Base-by-base conservation (phyloP, 2,329 filamentous ascomycete species). In the Neonectria magnoliae region DNA sequence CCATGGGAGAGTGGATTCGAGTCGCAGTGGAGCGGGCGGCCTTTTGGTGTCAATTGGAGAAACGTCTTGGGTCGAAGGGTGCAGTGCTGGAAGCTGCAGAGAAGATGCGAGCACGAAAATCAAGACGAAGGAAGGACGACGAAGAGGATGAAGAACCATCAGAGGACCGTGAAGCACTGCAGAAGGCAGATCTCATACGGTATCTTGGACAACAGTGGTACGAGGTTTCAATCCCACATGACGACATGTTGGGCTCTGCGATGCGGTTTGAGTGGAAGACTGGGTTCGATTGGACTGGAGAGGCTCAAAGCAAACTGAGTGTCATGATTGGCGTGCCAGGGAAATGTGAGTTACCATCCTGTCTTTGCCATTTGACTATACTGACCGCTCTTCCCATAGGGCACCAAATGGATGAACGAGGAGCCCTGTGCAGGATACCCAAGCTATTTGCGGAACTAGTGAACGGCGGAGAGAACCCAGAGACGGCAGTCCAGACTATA, bases 281-380 rank as follows among this genome's bases (percentile, higher is more conserved):
- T 47, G 77, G 78, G 2, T 91, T 93, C 71, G 90, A 93, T 76
- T 93, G 90, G 90, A 90, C 90, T 0, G 91, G 91, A 6, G 91
- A 93, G 73, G 90, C 88, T 5, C 84, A 86, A 71, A 91, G 86
- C 68, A 81, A 81, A 48, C 77, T 92, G 16, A 79, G 79, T 5
- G 80, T 90, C 11, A 75, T 87, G 66, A 79, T 88, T 2, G 85
- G 85, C 5, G 79, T 89, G 44, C 90, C 90, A 0, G 82, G 80
- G 8, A 87, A 86, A 74, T 93, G 90, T 92, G 78, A 85, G 89
- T 85, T 5, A 10, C 16, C 1, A 45, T 42, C 0, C 1, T 13
- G 14, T 9, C 6, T 5, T 10, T 18, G 5, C 29, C 9, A 22
- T 18, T 18, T 5, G 1, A 11, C 1, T 53, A 25, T 38, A 75